Percentiles rank a stretch among this genome's conserved stretches.
Evolutionary conservation across 306 rosid genomes (phyloP).

Genomic region (Castanea crenata): DNA sequence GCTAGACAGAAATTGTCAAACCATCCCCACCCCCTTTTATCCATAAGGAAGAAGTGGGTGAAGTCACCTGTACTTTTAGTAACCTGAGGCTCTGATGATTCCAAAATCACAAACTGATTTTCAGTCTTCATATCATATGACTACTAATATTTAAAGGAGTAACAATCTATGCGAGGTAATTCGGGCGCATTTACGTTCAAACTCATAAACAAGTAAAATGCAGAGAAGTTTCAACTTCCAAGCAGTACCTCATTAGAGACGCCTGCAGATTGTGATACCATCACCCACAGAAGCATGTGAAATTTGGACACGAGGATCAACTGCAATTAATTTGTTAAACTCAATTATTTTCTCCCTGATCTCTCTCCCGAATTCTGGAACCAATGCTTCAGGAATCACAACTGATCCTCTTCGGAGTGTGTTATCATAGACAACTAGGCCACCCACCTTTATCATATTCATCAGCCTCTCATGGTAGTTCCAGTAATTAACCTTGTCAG

Average conservation of each 20-base stretch:
- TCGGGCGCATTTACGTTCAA: too few relatives aligned
- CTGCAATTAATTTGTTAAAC: slow-evolving; percentile 41
- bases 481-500: slow-evolving; percentile 50
- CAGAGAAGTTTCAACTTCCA: too few relatives aligned
- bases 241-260: slow-evolving; percentile 18
- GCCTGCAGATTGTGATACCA: slow-evolving; percentile 52
- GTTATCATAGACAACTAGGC: slow-evolving; percentile 50
- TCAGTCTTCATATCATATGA: too few relatives aligned
- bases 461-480: slow-evolving; percentile 54
- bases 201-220: too few relatives aligned
- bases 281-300: slow-evolving; percentile 48
- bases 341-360: slow-evolving; percentile 19
- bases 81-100: too few relatives aligned
- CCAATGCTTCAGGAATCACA: slow-evolving; percentile 31
- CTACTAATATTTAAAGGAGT: too few relatives aligned
- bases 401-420: slow-evolving; percentile 61
- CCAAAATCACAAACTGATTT: too few relatives aligned
- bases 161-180: too few relatives aligned
- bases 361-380: slow-evolving; percentile 17
- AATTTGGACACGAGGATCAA: slow-evolving; percentile 40
- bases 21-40: too few relatives aligned
- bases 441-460: slow-evolving; percentile 49
- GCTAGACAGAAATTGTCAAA: too few relatives aligned
- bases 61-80: too few relatives aligned
- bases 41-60: too few relatives aligned